Conservation (phyloP, 169 alveolate genomes). For the Plasmodium gonderi region DNA sequence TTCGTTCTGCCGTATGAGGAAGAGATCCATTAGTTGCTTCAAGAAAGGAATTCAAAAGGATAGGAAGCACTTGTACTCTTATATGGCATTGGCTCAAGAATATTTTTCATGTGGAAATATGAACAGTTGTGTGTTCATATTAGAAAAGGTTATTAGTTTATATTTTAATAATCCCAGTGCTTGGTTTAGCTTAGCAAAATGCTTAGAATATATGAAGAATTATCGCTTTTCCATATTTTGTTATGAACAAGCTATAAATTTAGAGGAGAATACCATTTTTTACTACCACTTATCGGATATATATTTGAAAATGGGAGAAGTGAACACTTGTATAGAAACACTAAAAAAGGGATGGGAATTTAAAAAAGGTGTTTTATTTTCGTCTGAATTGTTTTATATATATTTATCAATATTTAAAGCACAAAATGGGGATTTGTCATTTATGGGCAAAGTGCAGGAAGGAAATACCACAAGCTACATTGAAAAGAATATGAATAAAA, state of each 20-base stretch:
- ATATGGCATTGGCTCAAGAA: conserved; percentile 50
- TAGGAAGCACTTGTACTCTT: conserved; percentile 11
- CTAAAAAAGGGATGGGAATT: conserved; percentile 27
- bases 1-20: conserved; percentile 6
- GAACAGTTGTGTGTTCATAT: conserved; percentile 17
- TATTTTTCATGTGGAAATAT: conserved; percentile 33
- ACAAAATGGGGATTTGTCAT: not conserved
- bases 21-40: conserved; percentile 18
- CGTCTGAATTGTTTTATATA: not conserved
- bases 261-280: not conserved
- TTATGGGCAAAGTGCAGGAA: not conserved
- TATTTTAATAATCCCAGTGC: conserved; percentile 62
- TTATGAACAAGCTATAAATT: conserved; percentile 46
- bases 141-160: conserved; percentile 3
- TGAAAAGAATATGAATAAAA: not conserved
- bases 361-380: conserved; percentile 5
- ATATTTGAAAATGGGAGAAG: conserved; percentile 46
- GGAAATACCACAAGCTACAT: not conserved
- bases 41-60: conserved; percentile 30
- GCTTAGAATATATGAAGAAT: conserved; percentile 27
- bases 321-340: conserved; percentile 17
- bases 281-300: conserved; percentile 13
- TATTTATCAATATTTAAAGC: not conserved
- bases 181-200: conserved; percentile 51
- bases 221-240: conserved; percentile 33